Evolutionary conservation across 1,284 basidiomycete genomes (phyloP).

Genomic region (Leccinum subrobustum): DNA sequence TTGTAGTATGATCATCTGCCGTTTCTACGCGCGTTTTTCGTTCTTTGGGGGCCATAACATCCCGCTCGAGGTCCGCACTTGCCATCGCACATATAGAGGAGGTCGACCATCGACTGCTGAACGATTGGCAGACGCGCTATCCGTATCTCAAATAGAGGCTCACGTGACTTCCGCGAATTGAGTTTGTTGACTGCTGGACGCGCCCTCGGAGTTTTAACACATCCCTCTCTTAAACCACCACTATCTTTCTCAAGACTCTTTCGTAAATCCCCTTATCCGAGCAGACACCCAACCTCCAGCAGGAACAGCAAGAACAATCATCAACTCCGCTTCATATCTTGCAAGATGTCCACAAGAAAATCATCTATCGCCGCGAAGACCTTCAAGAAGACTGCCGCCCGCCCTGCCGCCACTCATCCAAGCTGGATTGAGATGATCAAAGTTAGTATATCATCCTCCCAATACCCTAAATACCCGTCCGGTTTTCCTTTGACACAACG

Average conservation of each 20-base stretch:
- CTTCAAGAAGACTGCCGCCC: slow-evolving; percentile 38
- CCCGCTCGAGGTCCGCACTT: slow-evolving; percentile 8
- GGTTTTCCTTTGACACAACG: slow-evolving; percentile 4
- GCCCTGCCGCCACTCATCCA: slow-evolving; percentile 55
- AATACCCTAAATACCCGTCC: neutral
- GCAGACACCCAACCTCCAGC: slow-evolving; percentile 22
- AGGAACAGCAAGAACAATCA: slow-evolving; percentile 36
- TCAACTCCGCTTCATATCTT: slow-evolving; percentile 17
- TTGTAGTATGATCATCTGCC: slow-evolving; percentile 7
- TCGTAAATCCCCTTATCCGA: slow-evolving; percentile 32
- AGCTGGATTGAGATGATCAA: slow-evolving; percentile 81
- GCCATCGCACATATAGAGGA: slow-evolving; percentile 1
- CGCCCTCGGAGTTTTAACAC: slow-evolving; percentile 58
- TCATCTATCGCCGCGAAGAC: slow-evolving; percentile 26
- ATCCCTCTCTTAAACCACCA: slow-evolving; percentile 52
- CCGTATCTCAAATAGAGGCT: slow-evolving; percentile 35
- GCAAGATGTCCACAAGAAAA: slow-evolving; percentile 36
- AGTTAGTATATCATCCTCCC: slow-evolving; percentile 38
- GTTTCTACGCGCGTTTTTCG: slow-evolving; percentile 19
- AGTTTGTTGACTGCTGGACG: slow-evolving; percentile 52
- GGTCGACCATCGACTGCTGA: slow-evolving; percentile 5
- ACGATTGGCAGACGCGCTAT: slow-evolving; percentile 12
- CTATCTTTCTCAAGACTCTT: slow-evolving; percentile 38
- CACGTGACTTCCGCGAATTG: slow-evolving; percentile 39
- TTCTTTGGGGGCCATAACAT: slow-evolving; percentile 13